These are phyloP conservation scores for Penicillium hesseltinei DNA, from an alignment of 2,329 filamentous ascomycete species.

Conservation along the genomic window DNA sequence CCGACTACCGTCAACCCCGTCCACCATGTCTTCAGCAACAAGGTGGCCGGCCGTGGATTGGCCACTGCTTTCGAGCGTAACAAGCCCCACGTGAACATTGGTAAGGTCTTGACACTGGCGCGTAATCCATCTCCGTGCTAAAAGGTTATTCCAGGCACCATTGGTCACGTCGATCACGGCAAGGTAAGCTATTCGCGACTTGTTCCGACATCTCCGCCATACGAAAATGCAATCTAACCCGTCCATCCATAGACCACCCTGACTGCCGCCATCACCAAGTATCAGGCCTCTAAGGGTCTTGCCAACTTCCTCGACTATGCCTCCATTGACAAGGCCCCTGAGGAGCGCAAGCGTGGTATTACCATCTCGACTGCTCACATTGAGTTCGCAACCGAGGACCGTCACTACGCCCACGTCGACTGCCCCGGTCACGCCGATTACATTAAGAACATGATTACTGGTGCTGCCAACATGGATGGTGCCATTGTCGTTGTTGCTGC, in stretches of 20 bases:
- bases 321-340: constrained; percentile 96
- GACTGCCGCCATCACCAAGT: constrained; percentile 97
- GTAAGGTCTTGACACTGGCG: constrained; percentile 50
- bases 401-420: constrained; percentile 99
- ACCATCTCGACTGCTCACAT: constrained; percentile 98
- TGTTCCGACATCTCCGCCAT: constrained; percentile 5
- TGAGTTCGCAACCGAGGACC: constrained; percentile 90
- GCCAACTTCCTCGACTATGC: constrained; percentile 97
- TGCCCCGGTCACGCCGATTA: constrained; percentile 99
- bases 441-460: constrained; percentile 99
- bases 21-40: constrained; percentile 55
- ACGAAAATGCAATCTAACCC: constrained; percentile 13
- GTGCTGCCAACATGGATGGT: constrained; percentile 98
- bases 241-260: constrained; percentile 73
- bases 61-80: constrained; percentile 73
- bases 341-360: constrained; percentile 99
- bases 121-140: neutral
- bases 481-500: constrained; percentile 98
- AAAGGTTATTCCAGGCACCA: constrained; percentile 64
- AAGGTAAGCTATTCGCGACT: constrained; percentile 63
- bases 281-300: constrained; percentile 89
- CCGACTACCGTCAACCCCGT: constrained; percentile 72
- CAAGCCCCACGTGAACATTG: constrained; percentile 99
- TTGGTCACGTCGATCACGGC: constrained; percentile 99
- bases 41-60: constrained; percentile 53